Conservation (phyloP, 148 eudicot species). For the Fagopyrum homotropicum region DNA sequence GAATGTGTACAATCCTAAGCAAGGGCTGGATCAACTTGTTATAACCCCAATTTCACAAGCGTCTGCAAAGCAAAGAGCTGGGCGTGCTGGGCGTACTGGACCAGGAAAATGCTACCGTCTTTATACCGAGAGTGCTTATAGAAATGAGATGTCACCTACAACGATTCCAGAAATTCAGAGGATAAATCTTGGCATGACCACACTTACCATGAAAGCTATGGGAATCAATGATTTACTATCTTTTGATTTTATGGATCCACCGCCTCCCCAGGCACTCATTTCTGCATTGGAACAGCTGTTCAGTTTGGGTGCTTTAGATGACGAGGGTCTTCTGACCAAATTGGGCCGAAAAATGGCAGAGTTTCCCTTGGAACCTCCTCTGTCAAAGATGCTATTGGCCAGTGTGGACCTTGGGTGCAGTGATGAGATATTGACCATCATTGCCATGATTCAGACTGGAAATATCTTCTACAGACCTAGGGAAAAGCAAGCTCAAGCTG, state of each 20-base stretch:
- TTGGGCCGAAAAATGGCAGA: slow-evolving; percentile 93
- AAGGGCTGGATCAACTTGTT: slow-evolving; percentile 69
- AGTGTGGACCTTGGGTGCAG: slow-evolving; percentile 96
- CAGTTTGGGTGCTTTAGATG: slow-evolving; percentile 92
- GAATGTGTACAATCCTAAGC: slow-evolving; percentile 82
- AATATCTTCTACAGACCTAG: slow-evolving; percentile 83
- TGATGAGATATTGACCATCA: slow-evolving; percentile 88
- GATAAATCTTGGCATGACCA: slow-evolving; percentile 70
- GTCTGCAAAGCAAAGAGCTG: slow-evolving; percentile 86
- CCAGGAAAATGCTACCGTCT: slow-evolving; percentile 93
- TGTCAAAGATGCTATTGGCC: slow-evolving; percentile 90
- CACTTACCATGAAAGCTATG: slow-evolving; percentile 84
- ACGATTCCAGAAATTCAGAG: slow-evolving; percentile 87
- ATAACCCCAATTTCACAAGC: slow-evolving; percentile 85
- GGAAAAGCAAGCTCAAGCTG: slow-evolving; percentile 98
- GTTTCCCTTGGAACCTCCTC: slow-evolving; percentile 85
- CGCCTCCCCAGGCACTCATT: slow-evolving; percentile 88
- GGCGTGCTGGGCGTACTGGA: slow-evolving; percentile 93
- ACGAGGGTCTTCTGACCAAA: slow-evolving; percentile 90
- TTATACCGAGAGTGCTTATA: slow-evolving; percentile 88
- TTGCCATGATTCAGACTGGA: slow-evolving; percentile 93
- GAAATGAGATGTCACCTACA: slow-evolving; percentile 89
- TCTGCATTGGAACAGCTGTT: slow-evolving; percentile 92
- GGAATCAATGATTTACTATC: slow-evolving; percentile 80
- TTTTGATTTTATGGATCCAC: slow-evolving; percentile 97